Evolutionary conservation across 202 grass and related monocot genomes (phyloP).

Genomic region (Dendrocalamus latiflorus): DNA sequence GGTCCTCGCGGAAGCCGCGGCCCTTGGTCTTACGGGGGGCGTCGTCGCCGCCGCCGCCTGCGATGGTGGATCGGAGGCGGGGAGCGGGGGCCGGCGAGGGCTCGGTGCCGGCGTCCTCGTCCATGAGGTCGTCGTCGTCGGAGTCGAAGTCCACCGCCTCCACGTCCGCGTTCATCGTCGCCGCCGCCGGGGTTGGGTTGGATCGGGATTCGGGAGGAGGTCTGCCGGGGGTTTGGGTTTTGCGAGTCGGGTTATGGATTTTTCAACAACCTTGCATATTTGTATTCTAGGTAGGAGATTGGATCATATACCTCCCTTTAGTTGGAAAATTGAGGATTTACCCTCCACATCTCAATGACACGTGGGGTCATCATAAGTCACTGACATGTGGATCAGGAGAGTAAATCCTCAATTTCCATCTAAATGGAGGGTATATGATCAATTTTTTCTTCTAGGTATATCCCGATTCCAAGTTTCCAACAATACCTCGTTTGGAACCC

Average conservation of each 20-base stretch:
- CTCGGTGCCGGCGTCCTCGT: constrained; percentile 44
- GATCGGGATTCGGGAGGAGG: constrained; percentile 6
- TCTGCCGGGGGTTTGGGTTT: neutral
- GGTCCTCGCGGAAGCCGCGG: constrained; percentile 67
- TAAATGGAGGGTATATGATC: too few species aligned
- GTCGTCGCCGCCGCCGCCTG: constrained; percentile 46
- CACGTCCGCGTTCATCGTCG: constrained; percentile 36
- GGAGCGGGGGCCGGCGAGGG: constrained; percentile 31
- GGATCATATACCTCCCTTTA: too few species aligned
- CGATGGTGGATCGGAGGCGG: constrained; percentile 81
- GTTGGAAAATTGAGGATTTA: too few species aligned
- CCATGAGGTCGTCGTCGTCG: constrained; percentile 77
- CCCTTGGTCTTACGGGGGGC: constrained; percentile 54
- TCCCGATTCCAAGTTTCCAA: too few species aligned
- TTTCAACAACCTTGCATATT: neutral
- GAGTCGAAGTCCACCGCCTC: constrained; percentile 69
- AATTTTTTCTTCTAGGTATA: too few species aligned
- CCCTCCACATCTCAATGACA: too few species aligned
- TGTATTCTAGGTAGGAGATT: too few species aligned
- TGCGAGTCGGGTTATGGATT: neutral
- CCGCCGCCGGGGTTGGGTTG: neutral
- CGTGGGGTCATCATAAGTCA: too few species aligned
- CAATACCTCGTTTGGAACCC: too few species aligned
- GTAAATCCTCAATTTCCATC: too few species aligned
- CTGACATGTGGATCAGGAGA: too few species aligned